Evolutionary conservation across 345 rosid species (phyloP), one percentile per base, ranked within the genome.

Genomic region (Dipteronia dyeriana): DNA sequence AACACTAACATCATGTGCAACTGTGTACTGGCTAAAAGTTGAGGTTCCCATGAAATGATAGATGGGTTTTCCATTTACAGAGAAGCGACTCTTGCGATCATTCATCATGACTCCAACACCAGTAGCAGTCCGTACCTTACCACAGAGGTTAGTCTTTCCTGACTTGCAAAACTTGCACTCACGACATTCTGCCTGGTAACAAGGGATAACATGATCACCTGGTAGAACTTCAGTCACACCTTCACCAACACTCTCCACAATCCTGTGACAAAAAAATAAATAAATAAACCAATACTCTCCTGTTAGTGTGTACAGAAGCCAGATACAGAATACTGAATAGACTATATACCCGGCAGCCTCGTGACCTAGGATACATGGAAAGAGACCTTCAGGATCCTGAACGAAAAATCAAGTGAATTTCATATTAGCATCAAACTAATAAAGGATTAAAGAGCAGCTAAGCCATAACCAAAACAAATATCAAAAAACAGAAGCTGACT

Each of bases 31-130:
- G 85, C 98, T 94, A 81, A 97, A 94, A 19, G 99, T 97, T 2
- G 99, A 97, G 79, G 97, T 94, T 53, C 99, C 99, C 99, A 97
- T 97, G 89, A 97, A 94, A 80, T 97, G 99, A 70, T 92, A 92
- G 60, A 94, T 87, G 1, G 93, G 92, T 70, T 91, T 94, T 59
- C 98, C 98, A 76, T 94, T 92, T 53, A 91, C 78, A 1, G 96
- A 92, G 90, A 97, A 97, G 20, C 97, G 94, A 64, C 91, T 85
- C 80, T 94, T 90, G 0, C 84, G 87, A 85, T 97, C 99, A 74
- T 79, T 92, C 97, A 97, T 87, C 99, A 97, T 94, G 78, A 97
- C 83, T 23, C 99, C 98, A 84, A 77, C 97, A 29, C 99, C 98
- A 81, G 99, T 97, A 51, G 99, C 98, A 9, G 84, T 80, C 71